These are phyloP conservation scores for Pseudozyma sp. DNA, from an alignment of 1,284 basidiomycete genomes.

Conservation along the genomic window DNA sequence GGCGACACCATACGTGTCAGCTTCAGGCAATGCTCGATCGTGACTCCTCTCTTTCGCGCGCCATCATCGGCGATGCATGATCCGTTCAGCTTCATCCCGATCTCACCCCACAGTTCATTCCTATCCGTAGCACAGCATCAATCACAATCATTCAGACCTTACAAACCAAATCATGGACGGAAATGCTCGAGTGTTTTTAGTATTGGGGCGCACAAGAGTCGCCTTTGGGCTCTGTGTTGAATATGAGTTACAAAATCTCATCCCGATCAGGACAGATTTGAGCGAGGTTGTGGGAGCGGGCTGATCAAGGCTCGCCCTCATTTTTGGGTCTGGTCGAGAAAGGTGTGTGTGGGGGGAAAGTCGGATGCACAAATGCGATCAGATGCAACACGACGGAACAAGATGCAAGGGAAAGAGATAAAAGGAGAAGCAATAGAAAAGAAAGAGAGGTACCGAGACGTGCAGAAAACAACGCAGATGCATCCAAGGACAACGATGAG, in stretches of 20 bases:
- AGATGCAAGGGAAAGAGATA: neutral
- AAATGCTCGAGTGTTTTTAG: conserved; percentile 13
- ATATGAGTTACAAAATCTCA: conserved; percentile 49
- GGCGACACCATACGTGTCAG: no score
- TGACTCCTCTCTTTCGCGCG: no score
- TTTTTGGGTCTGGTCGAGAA: conserved; percentile 49
- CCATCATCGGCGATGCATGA: no score
- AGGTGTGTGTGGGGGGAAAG: conserved; percentile 3
- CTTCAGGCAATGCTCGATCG: no score
- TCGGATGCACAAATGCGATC: conserved; percentile 13
- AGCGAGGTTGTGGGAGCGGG: neutral
- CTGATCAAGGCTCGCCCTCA: conserved; percentile 1
- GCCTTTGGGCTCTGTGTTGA: conserved; percentile 4
- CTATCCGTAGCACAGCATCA: no score
- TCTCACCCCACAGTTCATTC: no score
- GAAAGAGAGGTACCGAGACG: neutral
- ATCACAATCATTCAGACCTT: neutral
- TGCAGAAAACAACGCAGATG: neutral
- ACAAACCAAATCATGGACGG: conserved; percentile 1
- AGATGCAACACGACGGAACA: conserved; percentile 10
- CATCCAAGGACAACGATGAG: neutral
- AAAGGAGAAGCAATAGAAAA: conserved; percentile 1
- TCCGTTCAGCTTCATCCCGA: no score
- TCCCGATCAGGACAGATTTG: conserved; percentile 1
- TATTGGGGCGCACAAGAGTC: neutral